phyloP scores from a whole-genome alignment of 192 early-diverging fungal species.

The Podila horticola region DNA sequence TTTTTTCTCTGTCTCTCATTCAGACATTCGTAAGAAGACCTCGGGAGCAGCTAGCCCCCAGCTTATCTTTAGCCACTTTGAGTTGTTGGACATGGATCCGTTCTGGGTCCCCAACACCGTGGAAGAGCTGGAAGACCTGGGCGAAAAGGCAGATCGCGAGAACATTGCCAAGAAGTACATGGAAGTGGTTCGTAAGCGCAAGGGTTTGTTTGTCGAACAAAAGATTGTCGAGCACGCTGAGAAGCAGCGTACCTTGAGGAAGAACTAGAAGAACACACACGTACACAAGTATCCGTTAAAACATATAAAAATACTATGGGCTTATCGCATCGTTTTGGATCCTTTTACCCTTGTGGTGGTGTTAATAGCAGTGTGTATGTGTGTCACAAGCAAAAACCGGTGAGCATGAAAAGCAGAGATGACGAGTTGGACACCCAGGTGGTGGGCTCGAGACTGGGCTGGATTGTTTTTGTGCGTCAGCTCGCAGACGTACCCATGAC shows the following conservation, averaged over 20 bases:
- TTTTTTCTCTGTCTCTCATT: no score
- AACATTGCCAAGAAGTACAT: constrained; percentile 97
- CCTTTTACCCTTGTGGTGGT: no score
- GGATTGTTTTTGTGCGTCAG: no score
- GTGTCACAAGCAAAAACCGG: no score
- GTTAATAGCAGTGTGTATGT: no score
- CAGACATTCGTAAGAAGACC: constrained; percentile 93
- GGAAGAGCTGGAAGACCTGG: constrained; percentile 97
- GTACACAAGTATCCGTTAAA: not conserved
- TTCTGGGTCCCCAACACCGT: constrained; percentile 99
- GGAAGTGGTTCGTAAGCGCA: constrained; percentile 93
- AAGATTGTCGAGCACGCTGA: constrained; percentile 92
- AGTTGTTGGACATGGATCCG: constrained; percentile 92
- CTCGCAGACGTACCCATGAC: no score
- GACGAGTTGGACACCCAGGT: no score
- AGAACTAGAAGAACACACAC: constrained; percentile 58
- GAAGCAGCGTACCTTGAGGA: constrained; percentile 84
- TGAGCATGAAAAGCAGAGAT: no score
- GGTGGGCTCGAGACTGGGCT: no score
- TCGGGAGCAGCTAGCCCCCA: constrained; percentile 96
- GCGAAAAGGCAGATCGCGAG: constrained; percentile 96
- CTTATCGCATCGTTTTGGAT: not conserved
- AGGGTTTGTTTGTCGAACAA: constrained; percentile 92
- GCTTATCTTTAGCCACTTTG: constrained; percentile 95
- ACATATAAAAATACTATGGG: not conserved